Conservation (phyloP, 2,329 filamentous ascomycete species). For the Exophiala calicioides region DNA sequence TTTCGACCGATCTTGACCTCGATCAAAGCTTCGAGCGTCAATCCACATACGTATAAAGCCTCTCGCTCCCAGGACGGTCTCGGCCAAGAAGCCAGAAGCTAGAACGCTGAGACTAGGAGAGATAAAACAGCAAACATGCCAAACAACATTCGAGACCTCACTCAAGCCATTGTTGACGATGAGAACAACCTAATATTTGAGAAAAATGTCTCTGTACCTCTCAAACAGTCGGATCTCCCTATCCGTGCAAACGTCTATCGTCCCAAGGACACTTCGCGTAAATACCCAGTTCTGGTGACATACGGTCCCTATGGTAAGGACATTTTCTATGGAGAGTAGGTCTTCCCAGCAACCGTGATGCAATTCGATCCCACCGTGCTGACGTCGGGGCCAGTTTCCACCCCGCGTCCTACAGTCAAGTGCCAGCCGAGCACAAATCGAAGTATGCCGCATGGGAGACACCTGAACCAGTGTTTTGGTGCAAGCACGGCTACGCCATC, state of each 20-base stretch:
- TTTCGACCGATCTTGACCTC: no score
- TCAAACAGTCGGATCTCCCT: constrained; percentile 45
- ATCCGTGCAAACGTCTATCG: constrained; percentile 55
- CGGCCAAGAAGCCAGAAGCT: no score
- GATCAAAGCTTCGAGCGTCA: no score
- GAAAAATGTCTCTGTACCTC: constrained; percentile 49
- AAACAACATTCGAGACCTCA: constrained; percentile 4
- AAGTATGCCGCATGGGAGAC: constrained; percentile 61
- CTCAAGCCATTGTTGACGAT: not conserved
- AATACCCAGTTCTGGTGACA: constrained; percentile 65
- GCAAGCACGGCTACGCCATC: constrained; percentile 54
- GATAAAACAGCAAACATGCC: no score
- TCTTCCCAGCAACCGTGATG: constrained; percentile 35
- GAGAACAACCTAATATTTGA: constrained; percentile 44
- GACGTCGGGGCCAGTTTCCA: no score
- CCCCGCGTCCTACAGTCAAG: constrained; percentile 9
- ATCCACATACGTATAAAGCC: no score
- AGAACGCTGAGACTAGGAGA: no score
- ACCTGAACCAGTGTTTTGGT: constrained; percentile 60
- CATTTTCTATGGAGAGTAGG: constrained; percentile 50
- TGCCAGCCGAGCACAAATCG: constrained; percentile 48
- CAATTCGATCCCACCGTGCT: no score
- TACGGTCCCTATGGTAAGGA: constrained; percentile 76
- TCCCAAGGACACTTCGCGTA: constrained; percentile 44
- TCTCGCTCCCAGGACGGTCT: no score